A percentile compares a stretch with the other conserved stretches of the same genome.
Evolutionary conservation across 2,329 filamentous ascomycete species (phyloP).

Genomic region (Colletotrichum sp.): DNA sequence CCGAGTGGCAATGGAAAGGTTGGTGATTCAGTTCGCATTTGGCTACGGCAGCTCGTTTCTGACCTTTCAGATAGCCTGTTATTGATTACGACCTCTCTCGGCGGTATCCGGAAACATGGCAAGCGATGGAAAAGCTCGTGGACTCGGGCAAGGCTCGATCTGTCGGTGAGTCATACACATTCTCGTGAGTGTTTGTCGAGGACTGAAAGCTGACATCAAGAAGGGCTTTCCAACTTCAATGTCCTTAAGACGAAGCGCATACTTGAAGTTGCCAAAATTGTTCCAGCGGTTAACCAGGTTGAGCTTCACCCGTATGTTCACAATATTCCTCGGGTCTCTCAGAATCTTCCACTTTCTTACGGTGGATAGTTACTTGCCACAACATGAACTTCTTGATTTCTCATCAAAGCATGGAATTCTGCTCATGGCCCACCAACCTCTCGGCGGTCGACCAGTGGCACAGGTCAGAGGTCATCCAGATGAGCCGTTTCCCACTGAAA

Average conservation of each 20-base stretch:
- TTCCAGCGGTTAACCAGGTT: neutral
- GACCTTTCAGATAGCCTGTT: neutral
- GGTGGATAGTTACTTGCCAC: neutral
- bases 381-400: neutral
- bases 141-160: neutral
- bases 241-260: neutral
- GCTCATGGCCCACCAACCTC: neutral
- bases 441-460: neutral
- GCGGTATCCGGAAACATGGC: neutral
- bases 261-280: neutral
- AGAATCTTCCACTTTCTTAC: neutral
- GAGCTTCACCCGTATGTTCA: neutral
- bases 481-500: neutral
- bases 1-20: neutral
- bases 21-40: neutral
- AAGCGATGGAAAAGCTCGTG: neutral
- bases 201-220: neutral
- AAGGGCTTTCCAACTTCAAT: neutral
- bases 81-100: neutral
- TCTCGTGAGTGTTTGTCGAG: neutral
- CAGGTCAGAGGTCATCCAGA: neutral
- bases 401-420: neutral
- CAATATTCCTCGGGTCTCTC: neutral
- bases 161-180: neutral
- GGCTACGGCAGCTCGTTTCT: neutral